A percentile compares a stretch with the other conserved stretches of the same genome.
phyloP scores from a whole-genome alignment of 2,329 filamentous ascomycete species.

The Ophiostoma ulmi region DNA sequence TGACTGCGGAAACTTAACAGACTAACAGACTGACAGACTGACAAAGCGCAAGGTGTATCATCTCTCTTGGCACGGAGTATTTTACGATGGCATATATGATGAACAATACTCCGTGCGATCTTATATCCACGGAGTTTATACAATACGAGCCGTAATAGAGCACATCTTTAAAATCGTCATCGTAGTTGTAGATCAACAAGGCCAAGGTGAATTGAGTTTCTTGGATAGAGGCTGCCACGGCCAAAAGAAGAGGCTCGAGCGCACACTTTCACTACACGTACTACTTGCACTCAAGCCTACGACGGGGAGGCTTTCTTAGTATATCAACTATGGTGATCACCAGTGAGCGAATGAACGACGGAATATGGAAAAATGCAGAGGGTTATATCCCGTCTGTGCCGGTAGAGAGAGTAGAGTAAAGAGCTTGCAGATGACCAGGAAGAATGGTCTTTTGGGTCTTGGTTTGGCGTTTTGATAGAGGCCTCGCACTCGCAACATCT shows the following conservation, averaged over 20 bases:
- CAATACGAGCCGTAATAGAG: not conserved
- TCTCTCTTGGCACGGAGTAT: not conserved
- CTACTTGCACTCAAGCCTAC: too few species aligned
- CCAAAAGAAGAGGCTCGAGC: conserved; percentile 2
- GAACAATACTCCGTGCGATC: not conserved
- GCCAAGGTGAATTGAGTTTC: not conserved
- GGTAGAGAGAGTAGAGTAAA: not conserved
- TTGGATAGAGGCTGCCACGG: not conserved
- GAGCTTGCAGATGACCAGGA: not conserved
- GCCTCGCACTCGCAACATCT: not conserved
- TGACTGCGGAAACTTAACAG: not conserved
- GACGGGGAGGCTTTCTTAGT: not conserved
- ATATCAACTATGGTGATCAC: not conserved
- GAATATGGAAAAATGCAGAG: not conserved
- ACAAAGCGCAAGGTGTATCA: not conserved
- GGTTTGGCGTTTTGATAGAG: not conserved
- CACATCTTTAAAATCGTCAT: not conserved
- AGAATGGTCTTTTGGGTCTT: not conserved
- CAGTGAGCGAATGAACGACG: conserved; percentile 7
- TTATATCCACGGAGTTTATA: not conserved
- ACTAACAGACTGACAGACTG: too few species aligned
- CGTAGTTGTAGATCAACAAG: not conserved
- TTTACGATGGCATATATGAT: too few species aligned
- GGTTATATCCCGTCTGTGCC: not conserved
- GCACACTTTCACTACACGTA: not conserved